Percentiles rank a stretch among this genome's conserved stretches.
phyloP scores from a whole-genome alignment of 768 basidiomycete genomes.

The Cystofilobasidium capitatum region DNA sequence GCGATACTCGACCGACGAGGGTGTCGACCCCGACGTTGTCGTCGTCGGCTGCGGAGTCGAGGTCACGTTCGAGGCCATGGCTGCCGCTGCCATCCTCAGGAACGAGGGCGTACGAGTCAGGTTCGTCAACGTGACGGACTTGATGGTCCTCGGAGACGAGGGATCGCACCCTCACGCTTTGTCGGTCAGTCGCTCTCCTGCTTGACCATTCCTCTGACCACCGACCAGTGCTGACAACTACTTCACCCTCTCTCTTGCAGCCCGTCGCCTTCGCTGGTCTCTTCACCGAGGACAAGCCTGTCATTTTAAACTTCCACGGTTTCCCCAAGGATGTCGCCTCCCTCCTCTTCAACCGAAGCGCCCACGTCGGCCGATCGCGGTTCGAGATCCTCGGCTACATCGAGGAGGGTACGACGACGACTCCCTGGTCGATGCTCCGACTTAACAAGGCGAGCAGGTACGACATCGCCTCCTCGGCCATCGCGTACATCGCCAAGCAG shows the following conservation, averaged over 20 bases:
- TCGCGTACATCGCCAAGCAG: constrained; percentile 34
- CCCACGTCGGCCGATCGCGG: constrained; percentile 35
- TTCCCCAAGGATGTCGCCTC: constrained; percentile 57
- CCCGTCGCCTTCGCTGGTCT: constrained; percentile 54
- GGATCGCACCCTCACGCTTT: constrained; percentile 45
- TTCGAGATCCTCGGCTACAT: constrained; percentile 34
- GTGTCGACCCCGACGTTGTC: constrained; percentile 47
- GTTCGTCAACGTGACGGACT: constrained; percentile 68
- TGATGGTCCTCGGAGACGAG: constrained; percentile 60
- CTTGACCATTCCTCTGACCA: constrained; percentile 40
- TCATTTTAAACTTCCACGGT: constrained; percentile 78
- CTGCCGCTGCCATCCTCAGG: constrained; percentile 69
- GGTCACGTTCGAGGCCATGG: constrained; percentile 78
- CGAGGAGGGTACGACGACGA: constrained; percentile 36
- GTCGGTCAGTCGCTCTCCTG: constrained; percentile 30
- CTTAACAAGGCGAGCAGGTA: constrained; percentile 37
- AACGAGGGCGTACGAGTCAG: constrained; percentile 61
- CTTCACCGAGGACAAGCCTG: constrained; percentile 58
- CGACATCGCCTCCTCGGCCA: constrained; percentile 38
- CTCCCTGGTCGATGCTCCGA: constrained; percentile 41
- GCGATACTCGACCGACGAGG: constrained; percentile 65
- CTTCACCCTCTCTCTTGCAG: neutral
- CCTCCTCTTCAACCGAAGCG: constrained; percentile 33
- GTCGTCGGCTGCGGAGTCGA: constrained; percentile 79
- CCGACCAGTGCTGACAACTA: constrained; percentile 58